phyloP scores from a whole-genome alignment of 2,329 filamentous ascomycete genomes.

The Hymenoscyphus scutula region DNA sequence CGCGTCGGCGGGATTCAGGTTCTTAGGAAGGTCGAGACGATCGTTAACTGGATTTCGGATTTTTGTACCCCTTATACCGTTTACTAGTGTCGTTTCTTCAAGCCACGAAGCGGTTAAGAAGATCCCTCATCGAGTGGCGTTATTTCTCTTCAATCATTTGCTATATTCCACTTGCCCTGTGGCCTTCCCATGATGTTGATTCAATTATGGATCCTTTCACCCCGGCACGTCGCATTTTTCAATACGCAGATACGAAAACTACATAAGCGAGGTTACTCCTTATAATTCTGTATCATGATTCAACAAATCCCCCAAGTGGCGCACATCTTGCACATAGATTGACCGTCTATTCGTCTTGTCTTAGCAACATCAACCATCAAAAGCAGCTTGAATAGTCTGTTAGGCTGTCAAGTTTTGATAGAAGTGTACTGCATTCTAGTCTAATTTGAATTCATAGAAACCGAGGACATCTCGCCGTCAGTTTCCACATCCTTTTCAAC shows the following conservation, averaged over 20 bases:
- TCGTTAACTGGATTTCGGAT: background rate
- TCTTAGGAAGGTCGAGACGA: background rate
- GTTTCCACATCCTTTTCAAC: background rate
- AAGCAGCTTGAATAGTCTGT: background rate
- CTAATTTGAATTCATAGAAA: background rate
- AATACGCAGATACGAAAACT: background rate
- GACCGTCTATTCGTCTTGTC: background rate
- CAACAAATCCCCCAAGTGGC: background rate
- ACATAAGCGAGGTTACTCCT: background rate
- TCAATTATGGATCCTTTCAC: background rate
- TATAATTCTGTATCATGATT: background rate
- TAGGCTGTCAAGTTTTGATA: background rate
- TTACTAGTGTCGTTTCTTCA: background rate
- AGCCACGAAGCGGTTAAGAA: background rate
- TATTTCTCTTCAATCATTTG: background rate
- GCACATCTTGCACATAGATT: background rate
- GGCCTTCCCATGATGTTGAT: background rate
- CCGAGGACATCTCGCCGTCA: background rate
- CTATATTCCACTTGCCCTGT: background rate
- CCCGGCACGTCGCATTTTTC: background rate
- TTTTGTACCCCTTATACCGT: too few relatives aligned
- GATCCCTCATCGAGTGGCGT: background rate
- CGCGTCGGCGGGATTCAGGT: background rate
- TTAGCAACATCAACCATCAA: background rate
- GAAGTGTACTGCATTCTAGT: background rate